phyloP scores from a whole-genome alignment of 78 protist genomes.

The Acrasis kona region DNA sequence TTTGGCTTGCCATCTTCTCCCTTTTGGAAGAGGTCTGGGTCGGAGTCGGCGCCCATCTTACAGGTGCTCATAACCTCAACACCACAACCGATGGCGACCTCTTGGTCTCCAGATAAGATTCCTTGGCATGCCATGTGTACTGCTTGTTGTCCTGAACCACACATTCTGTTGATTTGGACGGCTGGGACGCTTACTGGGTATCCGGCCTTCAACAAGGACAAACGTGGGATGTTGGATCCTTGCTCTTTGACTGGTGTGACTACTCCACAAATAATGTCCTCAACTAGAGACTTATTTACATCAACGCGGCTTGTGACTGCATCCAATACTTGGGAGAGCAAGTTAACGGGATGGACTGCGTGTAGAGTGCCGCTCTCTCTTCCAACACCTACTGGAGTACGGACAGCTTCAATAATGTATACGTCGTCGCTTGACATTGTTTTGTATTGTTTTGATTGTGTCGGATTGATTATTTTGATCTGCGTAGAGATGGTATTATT shows the following conservation, averaged over 20 bases:
- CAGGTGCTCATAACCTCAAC: constrained; percentile 66
- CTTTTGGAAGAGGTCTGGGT: background rate
- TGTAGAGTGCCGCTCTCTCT: background rate
- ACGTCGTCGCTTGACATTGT: background rate
- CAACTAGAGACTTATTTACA: constrained; percentile 32
- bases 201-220: constrained; percentile 51
- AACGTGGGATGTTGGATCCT: constrained; percentile 61
- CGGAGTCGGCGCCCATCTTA: constrained; percentile 47
- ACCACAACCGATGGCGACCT: constrained; percentile 58
- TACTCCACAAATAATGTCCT: constrained; percentile 58
- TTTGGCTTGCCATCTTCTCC: background rate
- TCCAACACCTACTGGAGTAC: constrained; percentile 21
- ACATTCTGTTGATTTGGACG: constrained; percentile 67
- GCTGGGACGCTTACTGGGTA: constrained; percentile 52
- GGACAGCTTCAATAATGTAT: background rate
- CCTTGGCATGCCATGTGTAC: constrained; percentile 69
- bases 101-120: constrained; percentile 38
- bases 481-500: background rate
- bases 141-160: constrained; percentile 68
- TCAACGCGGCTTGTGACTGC: background rate
- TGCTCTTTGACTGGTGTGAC: constrained; percentile 58
- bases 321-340: background rate
- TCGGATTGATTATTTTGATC: background rate
- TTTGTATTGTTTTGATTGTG: background rate
- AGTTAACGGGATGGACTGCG: background rate